Evolutionary conservation across 2,329 filamentous ascomycete genomes (phyloP).

Genomic region (Penicillium sp.): DNA sequence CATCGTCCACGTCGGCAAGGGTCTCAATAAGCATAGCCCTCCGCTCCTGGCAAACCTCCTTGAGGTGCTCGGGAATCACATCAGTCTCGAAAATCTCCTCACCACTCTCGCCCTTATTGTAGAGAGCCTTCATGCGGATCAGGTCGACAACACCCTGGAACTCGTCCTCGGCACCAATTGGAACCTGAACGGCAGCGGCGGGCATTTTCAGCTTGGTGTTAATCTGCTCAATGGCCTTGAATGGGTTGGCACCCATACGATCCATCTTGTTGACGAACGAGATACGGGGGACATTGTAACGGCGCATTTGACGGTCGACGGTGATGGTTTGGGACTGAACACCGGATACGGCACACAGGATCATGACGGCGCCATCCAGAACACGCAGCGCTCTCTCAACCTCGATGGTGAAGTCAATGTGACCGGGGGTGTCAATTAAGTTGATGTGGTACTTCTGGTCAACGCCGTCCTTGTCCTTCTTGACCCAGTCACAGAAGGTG

Average conservation of each 20-base stretch:
- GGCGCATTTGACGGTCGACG: constrained; percentile 96
- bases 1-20: constrained; percentile 94
- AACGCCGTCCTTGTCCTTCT: constrained; percentile 73
- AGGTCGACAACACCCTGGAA: constrained; percentile 93
- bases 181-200: constrained; percentile 90
- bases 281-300: constrained; percentile 93
- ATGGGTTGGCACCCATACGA: constrained; percentile 96
- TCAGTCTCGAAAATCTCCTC: constrained; percentile 75
- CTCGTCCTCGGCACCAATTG: constrained; percentile 88
- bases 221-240: constrained; percentile 97
- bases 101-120: constrained; percentile 84
- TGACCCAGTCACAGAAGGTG: constrained; percentile 96
- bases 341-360: constrained; percentile 94
- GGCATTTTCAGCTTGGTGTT: constrained; percentile 92
- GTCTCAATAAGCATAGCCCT: constrained; percentile 87
- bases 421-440: constrained; percentile 95
- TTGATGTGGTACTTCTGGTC: constrained; percentile 97
- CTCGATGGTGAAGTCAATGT: constrained; percentile 99
- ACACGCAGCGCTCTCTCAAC: constrained; percentile 94
- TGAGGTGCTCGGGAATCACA: constrained; percentile 79
- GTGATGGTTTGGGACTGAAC: constrained; percentile 98
- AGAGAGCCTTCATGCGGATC: constrained; percentile 88
- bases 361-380: constrained; percentile 96
- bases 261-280: constrained; percentile 99
- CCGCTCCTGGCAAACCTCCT: constrained; percentile 78